A percentile compares a stretch with the other conserved stretches of the same genome.
Evolutionary conservation across 2,329 filamentous ascomycete genomes (phyloP).

Genomic region (Pseudopyrenochaeta lycopersici): DNA sequence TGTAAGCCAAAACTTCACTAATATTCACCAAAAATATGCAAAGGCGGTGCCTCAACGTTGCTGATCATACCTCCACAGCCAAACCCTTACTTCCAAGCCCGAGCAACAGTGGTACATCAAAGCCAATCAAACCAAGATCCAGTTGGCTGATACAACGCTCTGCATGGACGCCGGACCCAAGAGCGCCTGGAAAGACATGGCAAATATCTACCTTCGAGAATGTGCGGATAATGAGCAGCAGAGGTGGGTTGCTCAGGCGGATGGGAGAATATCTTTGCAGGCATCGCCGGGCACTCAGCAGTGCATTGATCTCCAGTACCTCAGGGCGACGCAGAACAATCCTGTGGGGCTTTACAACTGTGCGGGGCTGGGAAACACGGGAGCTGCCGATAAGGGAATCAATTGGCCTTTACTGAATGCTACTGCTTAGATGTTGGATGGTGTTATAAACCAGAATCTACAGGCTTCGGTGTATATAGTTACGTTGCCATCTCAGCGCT

Average conservation of each 20-base stretch:
- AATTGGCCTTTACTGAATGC: constrained; percentile 44
- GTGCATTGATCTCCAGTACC: constrained; percentile 44
- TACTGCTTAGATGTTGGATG: constrained; percentile 3
- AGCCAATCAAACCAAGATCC: constrained; percentile 32
- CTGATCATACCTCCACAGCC: constrained; percentile 16
- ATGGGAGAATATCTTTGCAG: constrained; percentile 37
- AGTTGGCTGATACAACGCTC: constrained; percentile 35
- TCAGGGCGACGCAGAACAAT: constrained; percentile 40
- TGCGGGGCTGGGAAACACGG: constrained; percentile 39
- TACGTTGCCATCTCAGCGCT: too few species aligned
- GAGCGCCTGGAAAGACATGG: constrained; percentile 46
- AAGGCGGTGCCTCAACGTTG: neutral
- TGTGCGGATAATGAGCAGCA: constrained; percentile 35
- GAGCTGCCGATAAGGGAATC: constrained; percentile 44
- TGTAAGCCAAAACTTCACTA: constrained; percentile 22
- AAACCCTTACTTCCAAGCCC: constrained; percentile 31
- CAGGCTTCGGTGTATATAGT: neutral
- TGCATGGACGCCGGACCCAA: constrained; percentile 43
- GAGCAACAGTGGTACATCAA: constrained; percentile 43
- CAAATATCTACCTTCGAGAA: constrained; percentile 31
- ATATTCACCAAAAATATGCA: accelerated
- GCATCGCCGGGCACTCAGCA: constrained; percentile 28
- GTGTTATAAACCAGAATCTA: too few species aligned
- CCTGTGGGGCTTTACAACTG: constrained; percentile 44
- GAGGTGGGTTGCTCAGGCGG: constrained; percentile 37